Evolutionary conservation across 1,284 basidiomycete species (phyloP), one percentile per base, ranked within the genome.

Genomic region (Wolfiporia cocos): DNA sequence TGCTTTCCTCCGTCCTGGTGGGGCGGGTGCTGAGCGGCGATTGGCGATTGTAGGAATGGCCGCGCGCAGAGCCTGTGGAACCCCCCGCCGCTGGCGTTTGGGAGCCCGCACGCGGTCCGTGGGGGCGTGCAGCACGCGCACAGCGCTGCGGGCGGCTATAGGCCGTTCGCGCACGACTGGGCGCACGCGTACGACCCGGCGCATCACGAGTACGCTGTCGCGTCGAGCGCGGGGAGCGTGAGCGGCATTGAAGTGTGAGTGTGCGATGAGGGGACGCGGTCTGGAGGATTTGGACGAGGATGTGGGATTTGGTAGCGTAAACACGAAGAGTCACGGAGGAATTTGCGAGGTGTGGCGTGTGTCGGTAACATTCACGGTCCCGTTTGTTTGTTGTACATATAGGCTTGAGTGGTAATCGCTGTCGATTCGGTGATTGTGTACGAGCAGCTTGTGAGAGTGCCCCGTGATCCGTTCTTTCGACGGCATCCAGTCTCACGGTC

Each of bases 171-270:
- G 12, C 55, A 56, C 7, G 64, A 63, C 32, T 65, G 62, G 64
- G 59, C 62, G 10, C 60, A 62, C 7, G 52, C 47, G 22, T 66
- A 57, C 51, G 64, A 67, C 41, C 48, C 56, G 18, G 45, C 42
- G 34, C 60, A 55, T 37, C 57, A 65, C 37, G 64, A 67, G 43
- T 62, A 61, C 39, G 65, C 65, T 3, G 49, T 68, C 12, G 62
- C 64, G 22, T 55, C 54, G 26, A 66, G 63, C 45, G 53, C 56
- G 28, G 55, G 61, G 18, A 61, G 61, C 43, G 54, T 57, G 11
- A 50, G 50, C 17, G 56, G 48, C 18, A 31, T 43, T 3, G 54
- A 49, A 11, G 23, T 24, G 19, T 40, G 38, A 40, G 30, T 2
- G 5, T 29, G 23, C 36, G 21, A 17, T 17, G 23, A 15, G 15